Percentiles rank a stretch among this genome's conserved stretches.
phyloP scores from a whole-genome alignment of 805 yeast species.

The Kodamaea fukazawae region DNA sequence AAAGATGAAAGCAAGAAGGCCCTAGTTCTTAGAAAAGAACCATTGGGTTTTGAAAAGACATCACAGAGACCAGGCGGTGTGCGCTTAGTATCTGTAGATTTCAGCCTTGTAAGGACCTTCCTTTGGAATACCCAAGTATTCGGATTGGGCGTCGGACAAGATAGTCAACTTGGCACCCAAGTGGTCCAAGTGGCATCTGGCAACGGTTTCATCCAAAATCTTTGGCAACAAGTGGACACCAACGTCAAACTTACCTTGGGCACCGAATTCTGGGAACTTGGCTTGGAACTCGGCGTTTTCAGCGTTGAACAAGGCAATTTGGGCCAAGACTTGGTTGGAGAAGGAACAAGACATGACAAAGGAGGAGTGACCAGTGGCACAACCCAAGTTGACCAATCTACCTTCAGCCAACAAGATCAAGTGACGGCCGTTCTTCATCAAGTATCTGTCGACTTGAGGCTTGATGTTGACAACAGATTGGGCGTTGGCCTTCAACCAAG shows the following conservation, averaged over 20 bases:
- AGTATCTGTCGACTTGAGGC: slow-evolving; percentile 98
- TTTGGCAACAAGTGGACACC: slow-evolving; percentile 98
- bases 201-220: slow-evolving; percentile 97
- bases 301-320: slow-evolving; percentile 94
- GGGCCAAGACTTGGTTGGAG: slow-evolving; percentile 99
- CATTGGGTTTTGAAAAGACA: slow-evolving; percentile 10
- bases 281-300: slow-evolving; percentile 75
- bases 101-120: slow-evolving; percentile 99
- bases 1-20: slow-evolving; percentile 13
- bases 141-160: slow-evolving; percentile 80
- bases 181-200: slow-evolving; percentile 93
- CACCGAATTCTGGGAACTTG: slow-evolving; percentile 83
- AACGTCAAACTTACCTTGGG: slow-evolving; percentile 83
- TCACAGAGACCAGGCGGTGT: neutral
- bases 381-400: slow-evolving; percentile 98
- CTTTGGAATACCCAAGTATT: slow-evolving; percentile 85
- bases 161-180: slow-evolving; percentile 84
- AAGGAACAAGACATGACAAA: slow-evolving; percentile 99
- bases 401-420: slow-evolving; percentile 96
- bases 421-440: slow-evolving; percentile 86
- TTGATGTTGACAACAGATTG: slow-evolving; percentile 92
- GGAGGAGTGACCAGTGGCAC: slow-evolving; percentile 99
- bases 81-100: slow-evolving; percentile 85
- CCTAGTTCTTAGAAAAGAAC: slow-evolving; percentile 6
- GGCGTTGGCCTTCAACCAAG: slow-evolving; percentile 96